Evolutionary conservation across 805 yeast species (phyloP), one percentile per base, ranked within the genome.

Genomic region (Metahyphopichia silvanorum): DNA sequence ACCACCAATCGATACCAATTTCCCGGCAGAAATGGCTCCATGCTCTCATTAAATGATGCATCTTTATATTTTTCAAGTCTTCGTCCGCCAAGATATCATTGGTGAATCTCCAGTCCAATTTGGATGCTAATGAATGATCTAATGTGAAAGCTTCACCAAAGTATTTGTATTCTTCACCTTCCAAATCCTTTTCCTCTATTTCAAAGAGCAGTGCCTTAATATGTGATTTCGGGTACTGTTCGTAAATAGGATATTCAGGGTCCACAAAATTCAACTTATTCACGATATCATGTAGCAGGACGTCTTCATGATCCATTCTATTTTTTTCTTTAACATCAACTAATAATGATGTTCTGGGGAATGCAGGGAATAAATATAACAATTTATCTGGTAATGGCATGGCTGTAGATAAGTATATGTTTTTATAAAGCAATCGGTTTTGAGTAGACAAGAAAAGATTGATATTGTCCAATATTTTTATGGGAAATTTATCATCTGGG

Each of bases 71-170:
- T 22, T 35, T 33, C 21, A 23, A 16, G 5, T 31, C 17, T 9
- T 4, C 13, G 9, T 26, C 5, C 3, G 6, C 29, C 21, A 26
- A 6, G n/a, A 17, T 12, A 9, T 17, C 20, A 26, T 14, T 13
- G 19, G 8, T 24, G 27, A 31, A 31, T 18, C 34, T 18, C n/a
- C 18, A 31, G 29, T 31, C 34, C 20, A 19, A 7, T 13, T 11
- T 15, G 11, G 14, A 9, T 7, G 31, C 34, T 12, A 15, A 11
- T 8, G 18, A 4, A 10, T 13, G 14, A 16, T 16, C 29, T 6
- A 23, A 11, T 6, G 28, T 24, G 16, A 11, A 31, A 18, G 30
- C 34, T 24, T 31, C 34, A 7, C 29, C 18, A 14, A 31, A 31
- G 16, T 31, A 31, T 14, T 21, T 20, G 21, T 12, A 24, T 21